Base-by-base conservation (phyloP, 2,329 filamentous ascomycete genomes). In the Trichoderma oligosporum region DNA sequence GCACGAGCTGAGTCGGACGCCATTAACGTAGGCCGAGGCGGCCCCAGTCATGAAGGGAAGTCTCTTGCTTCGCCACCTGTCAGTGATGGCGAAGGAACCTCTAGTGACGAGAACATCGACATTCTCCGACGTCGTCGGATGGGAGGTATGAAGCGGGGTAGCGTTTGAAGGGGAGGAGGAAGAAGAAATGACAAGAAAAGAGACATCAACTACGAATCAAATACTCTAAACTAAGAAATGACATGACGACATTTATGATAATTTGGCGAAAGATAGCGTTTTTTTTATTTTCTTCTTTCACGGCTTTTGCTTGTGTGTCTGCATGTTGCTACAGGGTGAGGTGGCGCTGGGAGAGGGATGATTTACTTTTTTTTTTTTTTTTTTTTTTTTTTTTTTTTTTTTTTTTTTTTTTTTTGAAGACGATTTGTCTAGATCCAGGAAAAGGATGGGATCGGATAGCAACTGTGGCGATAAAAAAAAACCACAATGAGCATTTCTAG, bases 1-100 rank as follows among this genome's bases (percentile, higher is more conserved):
- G 78, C 79, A 2, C 74, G 76, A 52, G 77, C 74, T 52, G 81
- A 83, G 68, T 73, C 75, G 6, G 76, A 80, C 58, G 78, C 74
- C 57, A 78, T 76, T 70, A 71, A 69, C 14, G 71, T 14, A 61
- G 59, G 38, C 76, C 71, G 55, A 22, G 16, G 7, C 4, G 16
- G 24, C 7, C 3, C 39, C 7, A 48, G 35, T 22, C 29, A 42
- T 7, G 51, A 56, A 29, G 31, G 53, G 16, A 48, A 41, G 14
- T 24, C 33, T 12, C 16, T 36, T 5, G 41, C 41, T n/a, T 35
- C 57, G 5, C 44, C 45, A 29, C 35, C 35, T 27, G 14, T 31
- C 14, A 81, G 79, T 63, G 80, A 82, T 46, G 74, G 73, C 31
- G 78, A 79, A 56, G 71, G 69, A 44, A 73, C 71, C 63, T 68